Evolutionary conservation across 495 filamentous ascomycete species (phyloP).

Genomic region (Tuber indicum): DNA sequence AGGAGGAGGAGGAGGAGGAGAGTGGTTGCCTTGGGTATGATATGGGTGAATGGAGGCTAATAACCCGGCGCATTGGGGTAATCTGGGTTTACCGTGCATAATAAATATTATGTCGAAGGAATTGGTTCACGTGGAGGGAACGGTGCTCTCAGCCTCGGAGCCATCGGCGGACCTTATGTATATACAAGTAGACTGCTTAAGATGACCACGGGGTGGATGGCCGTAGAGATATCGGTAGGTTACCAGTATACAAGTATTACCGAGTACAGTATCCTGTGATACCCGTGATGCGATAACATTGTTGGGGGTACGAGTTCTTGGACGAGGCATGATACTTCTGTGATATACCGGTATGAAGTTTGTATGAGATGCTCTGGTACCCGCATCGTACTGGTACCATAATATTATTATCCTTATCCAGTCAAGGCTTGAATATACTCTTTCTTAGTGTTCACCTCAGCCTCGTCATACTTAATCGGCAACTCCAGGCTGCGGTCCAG

Average conservation of each 20-base stretch:
- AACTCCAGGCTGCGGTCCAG: constrained; percentile 10
- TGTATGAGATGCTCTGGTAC: not conserved
- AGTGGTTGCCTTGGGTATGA: not conserved
- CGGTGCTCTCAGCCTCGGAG: not conserved
- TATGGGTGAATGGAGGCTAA: not conserved
- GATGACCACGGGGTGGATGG: not conserved
- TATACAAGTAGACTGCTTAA: not conserved
- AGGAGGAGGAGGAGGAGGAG: not conserved
- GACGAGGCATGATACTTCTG: not conserved
- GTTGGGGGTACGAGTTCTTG: not conserved
- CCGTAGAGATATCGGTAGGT: not conserved
- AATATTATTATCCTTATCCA: too few species aligned
- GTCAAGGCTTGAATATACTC: not conserved
- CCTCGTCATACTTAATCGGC: constrained; percentile 12
- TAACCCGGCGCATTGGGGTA: not conserved
- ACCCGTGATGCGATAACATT: not conserved
- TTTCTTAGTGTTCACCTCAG: constrained; percentile 4
- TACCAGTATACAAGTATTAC: not conserved
- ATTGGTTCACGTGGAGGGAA: not conserved
- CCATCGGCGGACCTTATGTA: not conserved
- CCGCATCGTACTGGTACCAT: too few species aligned
- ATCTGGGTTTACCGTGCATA: not conserved
- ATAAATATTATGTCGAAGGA: not conserved
- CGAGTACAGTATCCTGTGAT: not conserved
- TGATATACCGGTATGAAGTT: too few species aligned